A percentile compares a stretch with the other conserved stretches of the same genome.
These are phyloP conservation scores for Pythium folliculosum DNA, from an alignment of 352 stramenopile species.

Conservation along the genomic window DNA sequence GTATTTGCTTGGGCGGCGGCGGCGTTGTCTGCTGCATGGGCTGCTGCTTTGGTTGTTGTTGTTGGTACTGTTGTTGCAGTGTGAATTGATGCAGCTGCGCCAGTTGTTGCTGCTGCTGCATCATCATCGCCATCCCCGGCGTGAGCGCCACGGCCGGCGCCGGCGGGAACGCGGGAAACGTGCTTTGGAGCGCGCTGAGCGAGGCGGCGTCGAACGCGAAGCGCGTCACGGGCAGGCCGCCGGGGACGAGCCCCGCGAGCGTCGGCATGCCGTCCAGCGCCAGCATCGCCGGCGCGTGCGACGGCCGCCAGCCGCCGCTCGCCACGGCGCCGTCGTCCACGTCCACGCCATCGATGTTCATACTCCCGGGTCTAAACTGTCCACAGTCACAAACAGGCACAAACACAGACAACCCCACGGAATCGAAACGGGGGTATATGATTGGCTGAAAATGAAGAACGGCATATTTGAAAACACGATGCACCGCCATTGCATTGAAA, in stretches of 20 bases:
- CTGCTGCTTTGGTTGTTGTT: background rate
- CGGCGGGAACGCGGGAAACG: background rate
- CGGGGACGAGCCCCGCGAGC: background rate
- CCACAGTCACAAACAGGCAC: background rate
- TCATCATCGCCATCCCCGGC: background rate
- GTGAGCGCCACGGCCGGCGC: background rate
- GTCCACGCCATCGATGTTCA: conserved; percentile 31
- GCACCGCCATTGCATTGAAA: background rate
- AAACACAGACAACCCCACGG: background rate
- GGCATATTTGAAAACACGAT: background rate
- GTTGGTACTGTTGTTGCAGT: too few relatives aligned
- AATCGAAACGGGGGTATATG: background rate
- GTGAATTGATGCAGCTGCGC: too few relatives aligned
- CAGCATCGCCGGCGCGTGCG: background rate
- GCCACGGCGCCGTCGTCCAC: conserved; percentile 16
- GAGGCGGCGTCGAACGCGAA: background rate
- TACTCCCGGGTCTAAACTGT: background rate
- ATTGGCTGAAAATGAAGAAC: conserved; percentile 13
- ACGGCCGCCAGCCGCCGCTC: conserved; percentile 2
- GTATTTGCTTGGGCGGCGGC: background rate
- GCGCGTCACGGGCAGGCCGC: background rate
- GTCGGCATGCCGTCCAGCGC: background rate
- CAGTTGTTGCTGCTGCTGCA: background rate
- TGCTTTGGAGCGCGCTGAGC: background rate
- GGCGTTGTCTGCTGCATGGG: background rate